Conservation (phyloP, 306 rosid species). For the Vigna nakashimae region DNA sequence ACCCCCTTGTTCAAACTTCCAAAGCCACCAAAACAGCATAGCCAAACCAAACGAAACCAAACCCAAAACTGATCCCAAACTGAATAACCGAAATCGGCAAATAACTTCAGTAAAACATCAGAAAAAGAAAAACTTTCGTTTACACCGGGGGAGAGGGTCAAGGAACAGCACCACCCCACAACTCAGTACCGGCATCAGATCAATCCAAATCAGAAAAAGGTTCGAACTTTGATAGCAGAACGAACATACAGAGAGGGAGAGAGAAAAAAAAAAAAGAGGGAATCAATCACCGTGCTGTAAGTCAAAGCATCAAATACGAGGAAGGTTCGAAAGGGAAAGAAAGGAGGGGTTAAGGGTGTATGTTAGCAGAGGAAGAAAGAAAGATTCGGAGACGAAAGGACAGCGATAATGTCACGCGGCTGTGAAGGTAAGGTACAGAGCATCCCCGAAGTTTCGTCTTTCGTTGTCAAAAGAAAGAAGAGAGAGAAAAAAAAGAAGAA, state of each 20-base stretch:
- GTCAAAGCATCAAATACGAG: slow-evolving; percentile 41
- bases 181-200: slow-evolving; percentile 31
- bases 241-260: slow-evolving; percentile 2
- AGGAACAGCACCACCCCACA: background rate
- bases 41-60: slow-evolving; percentile 6
- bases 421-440: slow-evolving; percentile 27
- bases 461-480: slow-evolving; percentile 49
- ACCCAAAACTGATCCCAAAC: slow-evolving; percentile 24
- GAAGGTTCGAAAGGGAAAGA: slow-evolving; percentile 38
- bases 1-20: slow-evolving; percentile 43
- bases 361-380: background rate
- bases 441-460: slow-evolving; percentile 58
- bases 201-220: slow-evolving; percentile 35
- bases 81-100: slow-evolving; percentile 12
- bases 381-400: background rate
- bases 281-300: background rate
- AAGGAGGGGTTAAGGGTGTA: background rate
- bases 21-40: slow-evolving; percentile 52
- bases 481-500: slow-evolving; percentile 19
- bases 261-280: background rate
- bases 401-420: slow-evolving; percentile 7
- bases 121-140: background rate
- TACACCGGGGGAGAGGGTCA: background rate
- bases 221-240: slow-evolving; percentile 21
- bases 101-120: background rate